Evolutionary conservation across 2,329 filamentous ascomycete genomes (phyloP), one percentile per base, ranked within the genome.

Genomic region (Aspergillus sp.): DNA sequence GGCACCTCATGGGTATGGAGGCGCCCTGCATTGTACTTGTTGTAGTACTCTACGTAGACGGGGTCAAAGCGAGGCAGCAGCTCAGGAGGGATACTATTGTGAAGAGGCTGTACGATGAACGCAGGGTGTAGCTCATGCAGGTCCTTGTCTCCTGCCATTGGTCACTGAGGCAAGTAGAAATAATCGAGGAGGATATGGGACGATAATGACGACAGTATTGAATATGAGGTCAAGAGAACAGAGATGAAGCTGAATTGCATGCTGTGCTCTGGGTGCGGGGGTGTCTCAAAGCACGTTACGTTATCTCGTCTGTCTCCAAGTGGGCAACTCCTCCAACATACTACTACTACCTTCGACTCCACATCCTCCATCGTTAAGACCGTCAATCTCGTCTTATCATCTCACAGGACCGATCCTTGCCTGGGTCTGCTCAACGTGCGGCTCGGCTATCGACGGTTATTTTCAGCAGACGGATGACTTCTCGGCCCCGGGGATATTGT

Each of bases 1-100:
- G 75, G 76, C 7, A 79, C 67, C 68, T 81, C 77, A 49, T 81
- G 78, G 1, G 76, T 80, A 54, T 78, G 73, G 4, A 79, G 69
- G 34, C 78, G 76, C 13, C 78, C 79, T 1, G 71, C 76, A 57
- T 76, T 79, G 69, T 79, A 76, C 59, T 76, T 76, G 60, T 79
- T 76, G 67, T 80, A 79, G 68, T 80, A 72, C 53, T 77, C 72
- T 28, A 79, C 71, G 54, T 78, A 81, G 43, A 73, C 67, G 2
- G 77, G 76, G 47, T 81, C 79, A 61, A 78, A 80, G 5, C 74
- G 72, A 19, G 72, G 64, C 5, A 76, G 60, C 31, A 81, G 70
- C 49, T 77, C 66, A 2, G 65, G 60, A 5, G 78, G 77, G 8
- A 81, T 81, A 66, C 72, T 76, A 58, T 81, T 80, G 54, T 79